Conservation (phyloP, 352 stramenopile species). For the Globisporangium cylindrosporum region DNA sequence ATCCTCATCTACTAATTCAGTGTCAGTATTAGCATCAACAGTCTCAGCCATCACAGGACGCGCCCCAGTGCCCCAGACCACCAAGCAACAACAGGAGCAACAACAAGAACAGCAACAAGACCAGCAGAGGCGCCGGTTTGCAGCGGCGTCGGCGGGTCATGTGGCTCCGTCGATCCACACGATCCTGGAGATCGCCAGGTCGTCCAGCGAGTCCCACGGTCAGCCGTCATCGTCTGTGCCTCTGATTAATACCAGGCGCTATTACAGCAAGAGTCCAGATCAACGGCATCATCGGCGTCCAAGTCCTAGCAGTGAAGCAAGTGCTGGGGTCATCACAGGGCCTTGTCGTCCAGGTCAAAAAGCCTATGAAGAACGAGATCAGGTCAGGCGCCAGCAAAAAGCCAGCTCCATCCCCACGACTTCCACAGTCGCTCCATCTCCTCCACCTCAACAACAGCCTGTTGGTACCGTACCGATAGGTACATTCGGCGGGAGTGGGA, state of each 20-base stretch:
- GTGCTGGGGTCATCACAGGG: neutral
- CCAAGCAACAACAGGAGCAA: neutral
- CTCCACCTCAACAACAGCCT: neutral
- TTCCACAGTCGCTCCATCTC: neutral
- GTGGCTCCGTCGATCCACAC: constrained; percentile 10
- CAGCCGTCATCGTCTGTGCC: neutral
- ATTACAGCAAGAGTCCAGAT: neutral
- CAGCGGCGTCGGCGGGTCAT: neutral
- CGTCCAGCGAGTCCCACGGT: neutral
- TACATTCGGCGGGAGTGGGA: constrained; percentile 3
- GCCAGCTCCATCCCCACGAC: neutral
- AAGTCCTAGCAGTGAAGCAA: neutral
- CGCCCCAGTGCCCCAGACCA: neutral
- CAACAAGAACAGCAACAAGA: neutral
- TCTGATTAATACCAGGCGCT: neutral
- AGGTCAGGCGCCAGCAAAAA: constrained; percentile 6
- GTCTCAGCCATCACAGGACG: neutral
- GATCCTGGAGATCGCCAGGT: constrained; percentile 11
- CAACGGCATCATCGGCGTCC: neutral
- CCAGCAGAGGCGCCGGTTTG: neutral
- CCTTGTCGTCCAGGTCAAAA: neutral
- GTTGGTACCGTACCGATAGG: neutral
- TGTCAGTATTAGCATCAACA: neutral
- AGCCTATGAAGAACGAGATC: neutral
- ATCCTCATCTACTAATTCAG: neutral